Percentiles rank a stretch among this genome's conserved stretches.
These are phyloP conservation scores for Piper longum DNA, from an alignment of 164 flowering plant genomes.

Conservation along the genomic window DNA sequence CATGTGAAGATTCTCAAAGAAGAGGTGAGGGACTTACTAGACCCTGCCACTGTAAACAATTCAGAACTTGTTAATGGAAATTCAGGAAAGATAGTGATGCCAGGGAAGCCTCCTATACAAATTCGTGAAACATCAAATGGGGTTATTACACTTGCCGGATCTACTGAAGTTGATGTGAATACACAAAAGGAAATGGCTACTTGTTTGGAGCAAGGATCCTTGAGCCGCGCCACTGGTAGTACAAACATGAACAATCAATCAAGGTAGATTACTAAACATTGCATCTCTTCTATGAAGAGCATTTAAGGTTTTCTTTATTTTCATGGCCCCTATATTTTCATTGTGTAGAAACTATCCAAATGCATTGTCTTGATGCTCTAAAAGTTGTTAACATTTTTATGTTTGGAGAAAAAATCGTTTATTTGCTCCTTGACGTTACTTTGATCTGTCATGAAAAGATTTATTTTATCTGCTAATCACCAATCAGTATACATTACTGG, in stretches of 20 bases:
- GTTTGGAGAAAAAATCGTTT: too few relatives aligned
- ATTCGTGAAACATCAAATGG: slow-evolving; percentile 94
- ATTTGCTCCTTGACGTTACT: too few relatives aligned
- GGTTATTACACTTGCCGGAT: slow-evolving; percentile 92
- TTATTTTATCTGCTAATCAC: too few relatives aligned
- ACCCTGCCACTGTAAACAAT: slow-evolving; percentile 40
- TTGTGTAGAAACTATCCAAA: too few relatives aligned
- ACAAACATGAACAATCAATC: slow-evolving; percentile 99
- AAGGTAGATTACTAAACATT: slow-evolving; percentile 29
- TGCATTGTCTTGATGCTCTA: too few relatives aligned
- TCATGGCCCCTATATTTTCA: not conserved
- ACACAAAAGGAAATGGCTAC: slow-evolving; percentile 90
- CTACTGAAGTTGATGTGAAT: slow-evolving; percentile 73
- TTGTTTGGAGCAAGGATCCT: slow-evolving; percentile 88
- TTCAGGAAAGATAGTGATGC: slow-evolving; percentile 46
- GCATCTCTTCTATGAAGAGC: not conserved
- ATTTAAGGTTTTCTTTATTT: not conserved
- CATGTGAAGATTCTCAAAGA: slow-evolving; percentile 76
- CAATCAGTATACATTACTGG: too few relatives aligned
- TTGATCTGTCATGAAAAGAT: too few relatives aligned
- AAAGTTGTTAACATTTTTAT: too few relatives aligned
- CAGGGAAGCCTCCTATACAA: slow-evolving; percentile 89
- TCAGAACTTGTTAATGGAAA: slow-evolving; percentile 57
- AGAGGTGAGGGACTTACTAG: slow-evolving; percentile 94
- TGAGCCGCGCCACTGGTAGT: slow-evolving; percentile 94